Evolutionary conservation across 2,329 filamentous ascomycete species (phyloP).

Genomic region (Aureobasidium pullulans): DNA sequence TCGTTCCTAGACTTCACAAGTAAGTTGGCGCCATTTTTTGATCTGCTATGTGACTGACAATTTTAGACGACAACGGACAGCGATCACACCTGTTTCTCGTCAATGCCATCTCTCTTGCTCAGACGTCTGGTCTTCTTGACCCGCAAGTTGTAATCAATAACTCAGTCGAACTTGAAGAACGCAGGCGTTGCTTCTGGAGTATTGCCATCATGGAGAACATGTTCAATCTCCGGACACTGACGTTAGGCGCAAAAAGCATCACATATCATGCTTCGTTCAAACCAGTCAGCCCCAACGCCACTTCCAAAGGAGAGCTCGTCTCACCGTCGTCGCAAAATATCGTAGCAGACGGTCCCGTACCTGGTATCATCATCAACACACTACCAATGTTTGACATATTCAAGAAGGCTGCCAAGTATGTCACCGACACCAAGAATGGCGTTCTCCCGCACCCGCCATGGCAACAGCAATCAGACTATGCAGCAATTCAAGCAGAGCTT

Average conservation of each 20-base stretch:
- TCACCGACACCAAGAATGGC: slow-evolving; percentile 1
- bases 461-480: slow-evolving; percentile 11
- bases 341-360: slow-evolving; percentile 1
- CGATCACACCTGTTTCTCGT: slow-evolving; percentile 2
- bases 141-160: slow-evolving; percentile 1
- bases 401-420: slow-evolving; percentile 11
- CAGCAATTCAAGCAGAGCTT: not conserved
- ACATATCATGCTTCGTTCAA: slow-evolving; percentile 2
- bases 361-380: slow-evolving; percentile 8
- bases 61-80: slow-evolving; percentile 1
- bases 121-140: slow-evolving; percentile 1
- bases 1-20: slow-evolving; percentile 11
- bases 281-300: slow-evolving; percentile 3
- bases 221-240: slow-evolving; percentile 5
- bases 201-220: slow-evolving; percentile 8
- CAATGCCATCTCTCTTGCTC: slow-evolving; percentile 4
- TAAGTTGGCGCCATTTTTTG: not conserved
- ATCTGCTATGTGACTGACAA: not conserved
- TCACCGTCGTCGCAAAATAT: not conserved
- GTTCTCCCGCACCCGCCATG: not conserved
- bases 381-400: slow-evolving; percentile 9
- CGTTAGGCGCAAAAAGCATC: not conserved
- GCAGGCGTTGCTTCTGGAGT: slow-evolving; percentile 10
- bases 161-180: not conserved
- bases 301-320: not conserved